phyloP scores from a whole-genome alignment of 2,329 filamentous ascomycete species.

The Grosmannia serpens region DNA sequence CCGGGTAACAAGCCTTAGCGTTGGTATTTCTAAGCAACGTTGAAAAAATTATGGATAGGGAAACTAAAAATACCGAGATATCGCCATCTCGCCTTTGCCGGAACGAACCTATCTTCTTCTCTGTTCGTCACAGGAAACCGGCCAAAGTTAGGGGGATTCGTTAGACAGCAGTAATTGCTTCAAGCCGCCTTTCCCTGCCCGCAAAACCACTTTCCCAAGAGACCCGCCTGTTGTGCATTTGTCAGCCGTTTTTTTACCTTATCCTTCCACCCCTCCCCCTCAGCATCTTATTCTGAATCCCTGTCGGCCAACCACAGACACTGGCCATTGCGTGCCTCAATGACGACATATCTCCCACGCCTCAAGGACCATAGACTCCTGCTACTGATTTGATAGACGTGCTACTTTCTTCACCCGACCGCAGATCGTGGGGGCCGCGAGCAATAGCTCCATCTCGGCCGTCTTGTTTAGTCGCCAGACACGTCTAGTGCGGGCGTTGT shows the following conservation, averaged over 20 bases:
- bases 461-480: background rate
- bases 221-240: background rate
- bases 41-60: background rate
- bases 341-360: constrained; percentile 12
- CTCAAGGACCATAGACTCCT: background rate
- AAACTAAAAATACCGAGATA: constrained; percentile 2
- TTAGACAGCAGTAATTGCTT: background rate
- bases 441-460: background rate
- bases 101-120: background rate
- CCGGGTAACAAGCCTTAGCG: background rate
- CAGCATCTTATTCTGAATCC: background rate
- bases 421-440: constrained; percentile 2
- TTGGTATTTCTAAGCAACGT: constrained; percentile 10
- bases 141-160: background rate
- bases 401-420: background rate
- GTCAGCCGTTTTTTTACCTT: background rate
- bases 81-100: background rate
- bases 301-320: background rate
- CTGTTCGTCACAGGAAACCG: background rate
- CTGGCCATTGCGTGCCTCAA: constrained; percentile 12
- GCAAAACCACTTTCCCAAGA: background rate
- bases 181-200: background rate
- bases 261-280: background rate
- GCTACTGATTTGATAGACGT: constrained; percentile 4
- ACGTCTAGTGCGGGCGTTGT: background rate